phyloP scores from a whole-genome alignment of 108 stramenopile species.

The Discostella pseudostelligera region DNA sequence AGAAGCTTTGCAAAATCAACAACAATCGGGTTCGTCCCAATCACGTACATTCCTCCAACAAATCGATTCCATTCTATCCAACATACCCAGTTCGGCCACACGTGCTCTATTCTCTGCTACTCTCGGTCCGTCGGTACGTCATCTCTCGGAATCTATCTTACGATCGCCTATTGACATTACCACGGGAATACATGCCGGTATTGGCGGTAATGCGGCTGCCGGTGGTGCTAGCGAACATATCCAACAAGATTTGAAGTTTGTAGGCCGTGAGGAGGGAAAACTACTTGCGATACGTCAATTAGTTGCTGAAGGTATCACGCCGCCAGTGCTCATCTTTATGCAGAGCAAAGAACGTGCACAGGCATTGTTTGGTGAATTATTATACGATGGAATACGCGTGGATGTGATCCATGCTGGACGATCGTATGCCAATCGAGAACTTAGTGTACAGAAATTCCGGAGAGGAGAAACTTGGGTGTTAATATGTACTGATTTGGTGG shows the following conservation, averaged over 20 bases:
- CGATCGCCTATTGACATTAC: slow-evolving; percentile 88
- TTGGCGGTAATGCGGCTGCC: slow-evolving; percentile 50
- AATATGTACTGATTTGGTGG: slow-evolving; percentile 97
- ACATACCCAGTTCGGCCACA: slow-evolving; percentile 71
- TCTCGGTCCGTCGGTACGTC: slow-evolving; percentile 81
- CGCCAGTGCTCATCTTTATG: slow-evolving; percentile 89
- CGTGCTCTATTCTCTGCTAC: slow-evolving; percentile 97
- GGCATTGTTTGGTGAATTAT: slow-evolving; percentile 90
- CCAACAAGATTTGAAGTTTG: slow-evolving; percentile 92
- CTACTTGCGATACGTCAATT: slow-evolving; percentile 92
- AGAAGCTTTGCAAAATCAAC: background rate
- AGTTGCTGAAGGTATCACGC: slow-evolving; percentile 67
- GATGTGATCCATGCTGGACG: slow-evolving; percentile 95
- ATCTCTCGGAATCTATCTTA: slow-evolving; percentile 86
- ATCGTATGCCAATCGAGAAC: slow-evolving; percentile 83
- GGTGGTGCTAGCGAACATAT: slow-evolving; percentile 83
- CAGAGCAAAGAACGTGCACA: slow-evolving; percentile 96
- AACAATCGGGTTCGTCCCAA: slow-evolving; percentile 68
- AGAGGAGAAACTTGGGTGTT: slow-evolving; percentile 97
- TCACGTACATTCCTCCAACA: slow-evolving; percentile 84
- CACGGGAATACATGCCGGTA: slow-evolving; percentile 60
- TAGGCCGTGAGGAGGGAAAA: slow-evolving; percentile 97
- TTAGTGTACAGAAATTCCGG: slow-evolving; percentile 89
- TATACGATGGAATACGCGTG: slow-evolving; percentile 92
- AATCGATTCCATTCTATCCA: slow-evolving; percentile 89